Base-by-base conservation (phyloP, 192 early-diverging fungal species). In the Oehlia diaphana region DNA sequence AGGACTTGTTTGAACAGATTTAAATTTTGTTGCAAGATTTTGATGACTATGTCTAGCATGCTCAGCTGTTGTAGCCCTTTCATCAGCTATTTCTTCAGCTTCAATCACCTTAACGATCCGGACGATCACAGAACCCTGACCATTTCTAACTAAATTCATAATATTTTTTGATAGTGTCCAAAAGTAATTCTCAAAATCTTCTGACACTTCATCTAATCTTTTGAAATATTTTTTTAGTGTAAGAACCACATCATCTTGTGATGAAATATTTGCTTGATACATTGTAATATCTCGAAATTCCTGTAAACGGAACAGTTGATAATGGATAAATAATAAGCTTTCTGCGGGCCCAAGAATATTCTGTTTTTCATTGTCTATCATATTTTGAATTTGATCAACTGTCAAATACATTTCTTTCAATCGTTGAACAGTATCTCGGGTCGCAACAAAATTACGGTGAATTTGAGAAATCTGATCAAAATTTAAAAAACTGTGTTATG, bases 21-120 rank as follows among this genome's bases (percentile, higher is more conserved):
- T 80, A 16, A 82, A 75, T 82, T 83, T 89, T 74, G 63, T 69
- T n/a, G 84, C 86, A 2, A 91, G 74, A 39, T 85, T 84, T 35
- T 88, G 87, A 42, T 86, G 82, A 64, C 82, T 89, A 28, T 83
- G 64, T 23, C 84, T 84, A 4, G 86, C 87, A 33, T 86, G 87
- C 39, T 83, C 76, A 37, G 87, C 87, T 14, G 86, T 81, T 58
- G 81, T 80, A 0, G 90, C 90, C 53, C 93, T 85, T 80, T 95
- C 93, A 86, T 99, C 98, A 2, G 93, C 92, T 10, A 85, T 83
- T 83, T 99, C 98, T 82, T 99, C 98, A 19, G 83, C 84, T 83
- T 99, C 98, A 69, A 99, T 93, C 33, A 99, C 92, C 79, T 99
- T 99, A 79, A 95, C 92, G 47, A 99, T 74, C 63, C 93, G 90